Base-by-base conservation (phyloP, 495 filamentous ascomycete species). In the Neurospora cerealis region DNA sequence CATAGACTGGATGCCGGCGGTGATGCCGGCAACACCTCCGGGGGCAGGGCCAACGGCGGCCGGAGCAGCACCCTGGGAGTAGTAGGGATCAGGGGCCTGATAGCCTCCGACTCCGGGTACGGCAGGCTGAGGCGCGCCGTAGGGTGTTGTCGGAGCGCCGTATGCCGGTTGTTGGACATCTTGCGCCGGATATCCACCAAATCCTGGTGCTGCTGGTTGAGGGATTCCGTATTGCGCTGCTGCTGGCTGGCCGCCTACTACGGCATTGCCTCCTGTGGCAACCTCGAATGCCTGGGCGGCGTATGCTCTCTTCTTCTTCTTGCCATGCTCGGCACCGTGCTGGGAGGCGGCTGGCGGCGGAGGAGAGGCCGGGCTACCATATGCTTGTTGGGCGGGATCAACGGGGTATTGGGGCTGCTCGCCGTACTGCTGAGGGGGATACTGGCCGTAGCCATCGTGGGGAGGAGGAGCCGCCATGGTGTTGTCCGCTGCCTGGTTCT, bases 221-320 rank as follows among this genome's bases (percentile, higher is more conserved):
- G 82, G 77, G 69, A 76, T 75, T 72, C 80, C 81, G 72, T 80
- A 81, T 73, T 81, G 80, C 42, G 75, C 79, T 69, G 76, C 82
- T 72, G 72, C 81, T 71, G 75, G 81, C 81, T 81, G 84, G 78
- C 78, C 83, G 75, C 77, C 84, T 82, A 88, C 82, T 78, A 79
- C 92, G 71, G 93, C 90, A 89, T 99, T 99, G 78, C 92, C 93
- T 76, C 96, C 96, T 39, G 88, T 88, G 40, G 92, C 95, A 79
- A 98, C 94, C 13, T 97, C 96, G 81, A 95, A 99, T 7, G 95
- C 95, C 80, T 94, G 91, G 36, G 93, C 93, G 34, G 96, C 96
- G 85, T 99, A 99, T 54, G 91, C 89, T 82, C 94, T 87, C 87
- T 97, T 97, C 87, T 94, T 97, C 82, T 91, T 85, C 85, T 89